Conservation (phyloP, 2,329 filamentous ascomycete species). For the Xylaria sp. region DNA sequence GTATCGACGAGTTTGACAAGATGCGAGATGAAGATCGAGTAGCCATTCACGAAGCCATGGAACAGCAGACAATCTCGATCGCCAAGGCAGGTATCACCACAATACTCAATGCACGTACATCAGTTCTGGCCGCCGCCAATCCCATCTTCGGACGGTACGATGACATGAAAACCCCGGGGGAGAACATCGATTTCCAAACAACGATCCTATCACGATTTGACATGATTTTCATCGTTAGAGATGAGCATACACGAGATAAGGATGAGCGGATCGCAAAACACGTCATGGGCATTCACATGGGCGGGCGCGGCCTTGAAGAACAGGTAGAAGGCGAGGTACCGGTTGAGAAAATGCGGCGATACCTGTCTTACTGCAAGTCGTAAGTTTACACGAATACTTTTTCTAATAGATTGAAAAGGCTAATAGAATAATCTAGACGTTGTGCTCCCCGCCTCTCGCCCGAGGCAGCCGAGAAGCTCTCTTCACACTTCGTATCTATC, state of each 20-base stretch:
- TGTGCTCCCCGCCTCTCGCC: slow-evolving; percentile 91
- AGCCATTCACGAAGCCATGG: slow-evolving; percentile 99
- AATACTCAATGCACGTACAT: slow-evolving; percentile 94
- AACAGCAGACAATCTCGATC: slow-evolving; percentile 99
- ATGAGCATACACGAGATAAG: slow-evolving; percentile 88
- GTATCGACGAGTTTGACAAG: slow-evolving; percentile 99
- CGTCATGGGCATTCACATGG: slow-evolving; percentile 98
- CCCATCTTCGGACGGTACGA: slow-evolving; percentile 98
- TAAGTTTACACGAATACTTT: slow-evolving; percentile 57
- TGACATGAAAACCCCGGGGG: slow-evolving; percentile 95
- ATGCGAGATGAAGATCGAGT: slow-evolving; percentile 99
- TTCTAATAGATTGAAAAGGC: neutral
- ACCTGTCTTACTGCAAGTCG: slow-evolving; percentile 97
- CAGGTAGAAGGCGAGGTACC: slow-evolving; percentile 87
- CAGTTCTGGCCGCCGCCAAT: slow-evolving; percentile 94
- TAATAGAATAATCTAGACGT: slow-evolving; percentile 64
- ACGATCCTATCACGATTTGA: slow-evolving; percentile 98
- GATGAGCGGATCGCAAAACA: slow-evolving; percentile 95
- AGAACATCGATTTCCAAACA: slow-evolving; percentile 99
- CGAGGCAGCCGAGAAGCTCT: slow-evolving; percentile 94
- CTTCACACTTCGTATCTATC: slow-evolving; percentile 96
- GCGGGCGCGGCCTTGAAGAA: slow-evolving; percentile 83
- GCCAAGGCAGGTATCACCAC: slow-evolving; percentile 99
- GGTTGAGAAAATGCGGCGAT: slow-evolving; percentile 96
- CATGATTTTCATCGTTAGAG: slow-evolving; percentile 99